Percentiles rank a stretch among this genome's conserved stretches.
phyloP scores from a whole-genome alignment of 306 rosid species.

The Pyrus betulifolia region DNA sequence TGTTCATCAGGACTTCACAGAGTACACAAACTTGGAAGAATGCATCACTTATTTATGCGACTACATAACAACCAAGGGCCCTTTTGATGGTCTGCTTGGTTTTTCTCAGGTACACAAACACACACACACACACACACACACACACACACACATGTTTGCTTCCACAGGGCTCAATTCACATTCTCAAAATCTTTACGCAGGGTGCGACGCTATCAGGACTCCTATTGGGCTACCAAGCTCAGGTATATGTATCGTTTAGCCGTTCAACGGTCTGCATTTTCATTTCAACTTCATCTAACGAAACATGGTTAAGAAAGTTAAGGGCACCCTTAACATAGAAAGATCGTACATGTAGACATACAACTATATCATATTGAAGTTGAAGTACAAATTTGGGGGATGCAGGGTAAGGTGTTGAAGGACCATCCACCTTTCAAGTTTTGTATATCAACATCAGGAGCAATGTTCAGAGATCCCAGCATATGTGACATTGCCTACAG shows the following conservation, averaged over 20 bases:
- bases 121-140: too few relatives aligned
- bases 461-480: slow-evolving; percentile 70
- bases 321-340: background rate
- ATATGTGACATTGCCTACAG: slow-evolving; percentile 74
- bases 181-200: slow-evolving; percentile 17
- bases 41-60: slow-evolving; percentile 60
- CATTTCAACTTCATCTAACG: background rate
- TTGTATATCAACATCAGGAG: slow-evolving; percentile 66
- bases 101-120: slow-evolving; percentile 52
- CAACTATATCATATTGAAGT: background rate
- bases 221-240: slow-evolving; percentile 68
- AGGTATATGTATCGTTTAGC: slow-evolving; percentile 19
- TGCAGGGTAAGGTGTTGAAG: slow-evolving; percentile 71
- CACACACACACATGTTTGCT: background rate
- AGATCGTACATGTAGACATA: background rate
- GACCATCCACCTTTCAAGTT: slow-evolving; percentile 71
- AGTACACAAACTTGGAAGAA: slow-evolving; percentile 71
- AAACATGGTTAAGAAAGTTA: background rate
- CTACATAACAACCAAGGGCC: slow-evolving; percentile 75
- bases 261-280: background rate
- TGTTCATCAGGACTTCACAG: slow-evolving; percentile 53
- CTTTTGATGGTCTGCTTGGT: slow-evolving; percentile 76
- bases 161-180: background rate
- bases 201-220: slow-evolving; percentile 74
- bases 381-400: background rate